Evolutionary conservation across 257 asterid genomes (phyloP).

Genomic region (Avicennia marina): DNA sequence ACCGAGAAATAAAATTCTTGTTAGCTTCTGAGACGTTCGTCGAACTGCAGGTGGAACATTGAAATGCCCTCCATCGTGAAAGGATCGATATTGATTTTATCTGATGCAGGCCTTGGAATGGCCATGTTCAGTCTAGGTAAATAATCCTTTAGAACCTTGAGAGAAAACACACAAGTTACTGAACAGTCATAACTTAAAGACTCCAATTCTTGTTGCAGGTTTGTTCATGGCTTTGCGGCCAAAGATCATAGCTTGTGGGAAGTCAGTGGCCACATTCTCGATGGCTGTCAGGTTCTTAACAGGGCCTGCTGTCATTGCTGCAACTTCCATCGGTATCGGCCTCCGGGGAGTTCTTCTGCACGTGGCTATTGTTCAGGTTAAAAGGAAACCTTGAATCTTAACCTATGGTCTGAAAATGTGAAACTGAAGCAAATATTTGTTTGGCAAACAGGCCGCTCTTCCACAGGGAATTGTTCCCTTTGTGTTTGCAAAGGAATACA

Average conservation of each 20-base stretch:
- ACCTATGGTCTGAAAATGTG: too few species aligned
- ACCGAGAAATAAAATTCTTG: too few species aligned
- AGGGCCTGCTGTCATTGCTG: constrained; percentile 90
- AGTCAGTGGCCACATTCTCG: constrained; percentile 58
- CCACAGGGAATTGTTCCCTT: constrained; percentile 43
- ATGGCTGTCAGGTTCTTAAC: constrained; percentile 83
- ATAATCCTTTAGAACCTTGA: too few species aligned
- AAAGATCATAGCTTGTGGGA: constrained; percentile 77
- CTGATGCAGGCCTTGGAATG: constrained; percentile 96
- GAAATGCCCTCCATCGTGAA: constrained; percentile 78
- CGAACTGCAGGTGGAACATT: constrained; percentile 62
- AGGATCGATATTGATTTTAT: constrained; percentile 79
- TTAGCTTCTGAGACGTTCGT: too few species aligned
- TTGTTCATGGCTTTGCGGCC: constrained; percentile 85
- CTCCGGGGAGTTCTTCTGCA: constrained; percentile 68
- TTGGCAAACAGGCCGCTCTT: constrained; percentile 31
- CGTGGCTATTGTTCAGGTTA: constrained; percentile 74
- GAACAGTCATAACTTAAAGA: too few species aligned
- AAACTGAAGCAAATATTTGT: background rate
- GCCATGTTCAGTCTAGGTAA: constrained; percentile 95
- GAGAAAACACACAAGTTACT: too few species aligned
- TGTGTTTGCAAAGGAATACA: constrained; percentile 37
- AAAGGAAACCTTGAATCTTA: background rate
- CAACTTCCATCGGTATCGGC: constrained; percentile 72
- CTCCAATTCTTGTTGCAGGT: too few species aligned